Conservation (phyloP, 176 grass and related monocot species). For the Pharus latifolius region DNA sequence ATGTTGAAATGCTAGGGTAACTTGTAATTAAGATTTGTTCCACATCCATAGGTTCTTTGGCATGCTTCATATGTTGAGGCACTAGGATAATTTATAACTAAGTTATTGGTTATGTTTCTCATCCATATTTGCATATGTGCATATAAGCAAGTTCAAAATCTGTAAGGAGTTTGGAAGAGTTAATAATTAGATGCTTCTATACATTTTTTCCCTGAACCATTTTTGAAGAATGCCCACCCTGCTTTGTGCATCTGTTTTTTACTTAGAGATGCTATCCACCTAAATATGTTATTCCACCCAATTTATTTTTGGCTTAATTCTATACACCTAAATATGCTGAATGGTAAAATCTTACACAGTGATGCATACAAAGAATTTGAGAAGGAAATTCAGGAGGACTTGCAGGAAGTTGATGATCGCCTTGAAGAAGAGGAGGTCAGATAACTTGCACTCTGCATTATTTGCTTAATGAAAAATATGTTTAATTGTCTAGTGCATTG, state of each 20-base stretch:
- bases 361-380: conserved; percentile 96
- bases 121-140: neutral
- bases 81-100: neutral
- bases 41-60: no score
- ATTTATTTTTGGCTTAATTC: neutral
- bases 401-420: conserved; percentile 66
- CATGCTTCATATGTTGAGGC: no score
- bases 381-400: conserved; percentile 88
- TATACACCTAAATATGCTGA: neutral
- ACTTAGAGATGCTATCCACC: no score
- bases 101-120: neutral
- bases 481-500: neutral
- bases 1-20: no score
- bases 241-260: no score
- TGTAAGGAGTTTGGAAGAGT: neutral
- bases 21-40: no score
- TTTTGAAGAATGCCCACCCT: no score
- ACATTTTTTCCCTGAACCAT: neutral
- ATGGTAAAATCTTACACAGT: conserved; percentile 22
- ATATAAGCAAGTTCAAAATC: neutral
- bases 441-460: neutral
- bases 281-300: neutral
- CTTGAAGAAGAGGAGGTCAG: conserved; percentile 88
- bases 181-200: neutral
- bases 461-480: neutral